Evolutionary conservation across 2,329 filamentous ascomycete genomes (phyloP), one percentile per base, ranked within the genome.

Genomic region (Colletotrichum truncatum): DNA sequence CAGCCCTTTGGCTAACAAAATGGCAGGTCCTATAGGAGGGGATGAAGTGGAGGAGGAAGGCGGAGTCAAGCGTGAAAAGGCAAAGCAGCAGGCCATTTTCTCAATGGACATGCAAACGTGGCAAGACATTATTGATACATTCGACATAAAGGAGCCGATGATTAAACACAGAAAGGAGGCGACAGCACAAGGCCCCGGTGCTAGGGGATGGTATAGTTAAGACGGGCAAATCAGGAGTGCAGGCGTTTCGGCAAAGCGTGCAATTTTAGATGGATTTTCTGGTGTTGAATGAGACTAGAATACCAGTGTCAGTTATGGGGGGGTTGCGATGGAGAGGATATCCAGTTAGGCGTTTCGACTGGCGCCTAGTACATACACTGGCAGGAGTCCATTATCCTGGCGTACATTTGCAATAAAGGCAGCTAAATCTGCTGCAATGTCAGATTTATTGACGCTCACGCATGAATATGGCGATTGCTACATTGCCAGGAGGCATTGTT

Each of bases 21-120:
- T 43, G 32, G 4, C 53, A 77, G 83, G 75, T 61, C 71, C 75
- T 18, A 73, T 78, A 32, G 61, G 82, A 72, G 67, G 76, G 73
- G 73, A 84, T 76, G 68, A 84, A 71, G 72, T 85, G 52, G 81
- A 81, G 59, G 84, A 82, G 69, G 82, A 81, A 25, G 72, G 72
- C 14, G 25, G 21, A 3, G 71, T 80, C 69, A 74, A 78, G 58
- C 84, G 87, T 65, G 85, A 87, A 39, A 82, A 87, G 16, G 83
- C 88, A 64, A 89, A 92, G 70, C 91, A 96, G 68, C 96, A 99
- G 78, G 93, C 94, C 11, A 91, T 99, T 21, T 88, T 98, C 74
- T 91, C 92, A 11, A 87, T 99, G 67, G 94, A 98, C 71, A 96
- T 94, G 82, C 84, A 87, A 1, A 92, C 87, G 0, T 99, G 95